Conservation (phyloP, 2,329 filamentous ascomycete genomes). For the Fusarium nodosum region DNA sequence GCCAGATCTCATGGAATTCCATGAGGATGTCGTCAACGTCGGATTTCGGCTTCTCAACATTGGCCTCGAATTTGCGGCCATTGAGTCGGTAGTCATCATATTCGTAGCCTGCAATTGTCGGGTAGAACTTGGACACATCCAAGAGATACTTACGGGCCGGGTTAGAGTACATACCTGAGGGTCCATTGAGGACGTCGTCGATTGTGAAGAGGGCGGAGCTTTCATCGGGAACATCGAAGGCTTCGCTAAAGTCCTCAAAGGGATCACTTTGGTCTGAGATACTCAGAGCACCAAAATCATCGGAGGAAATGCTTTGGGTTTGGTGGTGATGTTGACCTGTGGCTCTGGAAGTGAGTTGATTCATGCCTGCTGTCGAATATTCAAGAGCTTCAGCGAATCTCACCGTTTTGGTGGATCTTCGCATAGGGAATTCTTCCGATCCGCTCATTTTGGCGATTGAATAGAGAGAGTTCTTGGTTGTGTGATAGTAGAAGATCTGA, state of each 20-base stretch:
- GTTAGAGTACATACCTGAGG: not conserved
- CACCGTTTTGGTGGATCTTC: not conserved
- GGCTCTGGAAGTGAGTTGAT: not conserved
- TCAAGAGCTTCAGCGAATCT: conserved; percentile 13
- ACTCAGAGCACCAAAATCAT: not conserved
- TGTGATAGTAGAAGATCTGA: not conserved
- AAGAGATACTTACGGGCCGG: not conserved
- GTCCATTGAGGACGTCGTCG: conserved; percentile 1
- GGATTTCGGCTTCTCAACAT: not conserved
- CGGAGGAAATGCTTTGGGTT: not conserved
- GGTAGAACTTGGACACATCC: not conserved
- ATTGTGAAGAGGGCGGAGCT: not conserved
- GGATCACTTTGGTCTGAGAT: not conserved
- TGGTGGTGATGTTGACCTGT: not conserved
- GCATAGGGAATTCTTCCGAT: not conserved
- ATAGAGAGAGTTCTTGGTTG: not conserved
- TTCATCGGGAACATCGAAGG: not conserved
- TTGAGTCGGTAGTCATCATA: not conserved
- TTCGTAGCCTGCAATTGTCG: conserved; percentile 21
- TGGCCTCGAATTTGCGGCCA: conserved; percentile 6
- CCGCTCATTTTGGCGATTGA: not conserved
- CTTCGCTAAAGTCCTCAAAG: not conserved
- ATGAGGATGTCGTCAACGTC: conserved; percentile 5
- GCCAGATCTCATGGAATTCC: conserved; percentile 32
- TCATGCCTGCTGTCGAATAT: not conserved